Percentiles rank a stretch among this genome's conserved stretches.
Evolutionary conservation across 768 basidiomycete species (phyloP).

Genomic region (Lentinula sp.): DNA sequence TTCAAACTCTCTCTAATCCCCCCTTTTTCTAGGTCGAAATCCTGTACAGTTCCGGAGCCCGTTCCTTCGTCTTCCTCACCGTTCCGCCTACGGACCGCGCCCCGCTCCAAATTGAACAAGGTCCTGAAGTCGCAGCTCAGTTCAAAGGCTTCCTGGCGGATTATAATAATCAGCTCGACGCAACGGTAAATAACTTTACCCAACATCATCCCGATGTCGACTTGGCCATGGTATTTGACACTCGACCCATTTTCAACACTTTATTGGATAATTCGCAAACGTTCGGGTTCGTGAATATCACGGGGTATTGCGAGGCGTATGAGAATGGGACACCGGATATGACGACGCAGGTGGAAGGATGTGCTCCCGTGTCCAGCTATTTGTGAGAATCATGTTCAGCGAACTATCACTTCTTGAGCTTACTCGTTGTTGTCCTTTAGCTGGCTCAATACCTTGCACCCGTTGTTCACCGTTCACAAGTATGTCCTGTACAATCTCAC

Average conservation of each 20-base stretch:
- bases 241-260: constrained; percentile 51
- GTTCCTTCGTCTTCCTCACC: constrained; percentile 57
- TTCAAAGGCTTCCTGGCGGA: constrained; percentile 31
- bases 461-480: constrained; percentile 59
- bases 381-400: constrained; percentile 37
- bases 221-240: constrained; percentile 45
- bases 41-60: constrained; percentile 42
- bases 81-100: constrained; percentile 56
- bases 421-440: constrained; percentile 19
- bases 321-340: constrained; percentile 46
- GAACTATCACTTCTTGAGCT: not conserved
- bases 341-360: constrained; percentile 51
- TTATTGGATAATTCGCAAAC: constrained; percentile 45
- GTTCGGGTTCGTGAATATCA: constrained; percentile 53
- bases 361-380: constrained; percentile 59
- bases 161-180: constrained; percentile 44
- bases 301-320: constrained; percentile 56
- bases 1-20: not conserved
- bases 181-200: constrained; percentile 33
- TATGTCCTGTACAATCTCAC: constrained; percentile 20
- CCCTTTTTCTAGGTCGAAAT: constrained; percentile 33
- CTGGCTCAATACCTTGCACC: constrained; percentile 59
- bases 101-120: constrained; percentile 39
- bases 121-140: constrained; percentile 25
- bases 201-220: constrained; percentile 35